Conservation (phyloP, 1,139 yeast species). For the Torulaspora pretoriensis region DNA sequence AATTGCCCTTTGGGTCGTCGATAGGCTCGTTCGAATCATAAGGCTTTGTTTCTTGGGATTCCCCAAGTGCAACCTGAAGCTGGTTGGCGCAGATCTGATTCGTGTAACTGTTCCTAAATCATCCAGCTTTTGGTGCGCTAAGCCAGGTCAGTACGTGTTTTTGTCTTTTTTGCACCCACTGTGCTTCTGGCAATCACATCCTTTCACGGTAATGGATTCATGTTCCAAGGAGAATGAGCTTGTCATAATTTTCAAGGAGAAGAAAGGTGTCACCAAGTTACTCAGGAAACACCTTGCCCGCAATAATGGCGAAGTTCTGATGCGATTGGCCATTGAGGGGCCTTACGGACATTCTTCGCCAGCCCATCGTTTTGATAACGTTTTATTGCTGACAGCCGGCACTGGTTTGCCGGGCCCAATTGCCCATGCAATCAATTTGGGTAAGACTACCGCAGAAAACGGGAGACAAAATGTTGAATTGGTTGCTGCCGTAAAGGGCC, state of each 20-base stretch:
- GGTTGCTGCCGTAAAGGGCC: constrained; percentile 47
- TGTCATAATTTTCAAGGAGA: constrained; percentile 46
- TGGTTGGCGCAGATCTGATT: constrained; percentile 43
- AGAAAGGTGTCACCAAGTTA: constrained; percentile 43
- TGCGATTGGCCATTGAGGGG: constrained; percentile 52
- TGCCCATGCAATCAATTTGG: constrained; percentile 34
- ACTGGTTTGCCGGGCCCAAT: constrained; percentile 66
- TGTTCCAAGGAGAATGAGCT: constrained; percentile 37
- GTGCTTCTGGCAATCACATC: constrained; percentile 63
- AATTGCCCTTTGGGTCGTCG: constrained; percentile 62
- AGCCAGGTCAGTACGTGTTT: constrained; percentile 33
- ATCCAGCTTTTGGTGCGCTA: constrained; percentile 25
- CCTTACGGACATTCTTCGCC: constrained; percentile 57
- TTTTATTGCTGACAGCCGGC: constrained; percentile 62
- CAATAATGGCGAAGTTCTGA: constrained; percentile 20
- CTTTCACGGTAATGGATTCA: constrained; percentile 52
- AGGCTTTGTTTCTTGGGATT: constrained; percentile 47
- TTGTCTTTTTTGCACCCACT: constrained; percentile 26
- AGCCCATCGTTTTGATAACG: constrained; percentile 50
- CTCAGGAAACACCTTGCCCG: constrained; percentile 33
- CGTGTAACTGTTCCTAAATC: constrained; percentile 36
- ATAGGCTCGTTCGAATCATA: constrained; percentile 49
- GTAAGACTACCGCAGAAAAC: constrained; percentile 10
- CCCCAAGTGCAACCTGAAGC: constrained; percentile 46
- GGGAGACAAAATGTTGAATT: constrained; percentile 42